Percentiles rank a stretch among this genome's conserved stretches.
phyloP scores from a whole-genome alignment of 2,329 filamentous ascomycete species.

The Blastomyces parvus region DNA sequence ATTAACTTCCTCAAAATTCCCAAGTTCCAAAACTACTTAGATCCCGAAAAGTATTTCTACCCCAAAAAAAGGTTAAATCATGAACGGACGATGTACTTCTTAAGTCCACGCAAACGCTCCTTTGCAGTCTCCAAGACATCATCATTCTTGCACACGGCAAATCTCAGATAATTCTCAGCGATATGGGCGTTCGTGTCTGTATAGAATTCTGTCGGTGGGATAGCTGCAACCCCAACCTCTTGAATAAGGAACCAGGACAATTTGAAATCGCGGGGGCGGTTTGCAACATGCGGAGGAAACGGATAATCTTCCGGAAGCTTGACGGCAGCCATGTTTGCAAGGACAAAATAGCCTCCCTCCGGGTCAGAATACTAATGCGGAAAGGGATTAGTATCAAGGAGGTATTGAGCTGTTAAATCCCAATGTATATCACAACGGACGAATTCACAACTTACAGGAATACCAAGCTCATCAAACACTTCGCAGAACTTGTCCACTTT shows the following conservation, averaged over 20 bases:
- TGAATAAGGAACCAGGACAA: constrained; percentile 94
- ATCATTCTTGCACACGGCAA: constrained; percentile 94
- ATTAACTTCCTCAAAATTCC: background rate
- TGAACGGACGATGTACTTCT: constrained; percentile 51
- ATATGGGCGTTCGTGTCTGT: constrained; percentile 73
- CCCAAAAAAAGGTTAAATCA: background rate
- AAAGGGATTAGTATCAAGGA: constrained; percentile 8
- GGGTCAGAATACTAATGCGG: constrained; percentile 63
- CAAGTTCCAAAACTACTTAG: background rate
- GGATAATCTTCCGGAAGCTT: constrained; percentile 72
- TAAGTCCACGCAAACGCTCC: constrained; percentile 61
- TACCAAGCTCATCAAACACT: constrained; percentile 62
- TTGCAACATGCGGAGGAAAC: constrained; percentile 81
- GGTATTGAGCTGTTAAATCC: background rate
- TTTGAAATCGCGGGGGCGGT: constrained; percentile 84
- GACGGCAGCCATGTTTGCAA: constrained; percentile 87
- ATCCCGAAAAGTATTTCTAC: background rate
- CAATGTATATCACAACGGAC: background rate
- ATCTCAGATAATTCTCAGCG: constrained; percentile 86
- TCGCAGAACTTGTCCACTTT: constrained; percentile 84
- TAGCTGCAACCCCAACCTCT: constrained; percentile 89
- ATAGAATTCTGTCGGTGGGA: constrained; percentile 96
- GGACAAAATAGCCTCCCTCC: constrained; percentile 93
- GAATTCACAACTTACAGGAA: constrained; percentile 44
- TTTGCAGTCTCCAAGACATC: constrained; percentile 71